phyloP scores from a whole-genome alignment of 2,329 filamentous ascomycete species.

The Monilinia fructigena region DNA sequence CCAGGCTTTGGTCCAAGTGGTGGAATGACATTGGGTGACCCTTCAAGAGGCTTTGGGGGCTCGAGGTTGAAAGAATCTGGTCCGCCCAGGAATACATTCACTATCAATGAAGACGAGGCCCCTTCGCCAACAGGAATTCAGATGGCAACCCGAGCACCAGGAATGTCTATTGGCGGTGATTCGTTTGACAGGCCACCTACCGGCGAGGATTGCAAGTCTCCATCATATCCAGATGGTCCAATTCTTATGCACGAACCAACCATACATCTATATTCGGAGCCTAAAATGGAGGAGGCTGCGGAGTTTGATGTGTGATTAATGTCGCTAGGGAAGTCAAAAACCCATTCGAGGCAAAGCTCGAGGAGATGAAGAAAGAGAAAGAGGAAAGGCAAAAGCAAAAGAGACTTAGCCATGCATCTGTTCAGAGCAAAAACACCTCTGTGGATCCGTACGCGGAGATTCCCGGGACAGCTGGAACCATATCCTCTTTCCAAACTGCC shows the following conservation, averaged over 20 bases:
- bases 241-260: conserved; percentile 78
- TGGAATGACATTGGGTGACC: conserved; percentile 61
- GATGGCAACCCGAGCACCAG: conserved; percentile 53
- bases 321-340: conserved; percentile 80
- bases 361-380: conserved; percentile 38
- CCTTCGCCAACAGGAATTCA: conserved; percentile 57
- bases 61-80: conserved; percentile 39
- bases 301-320: conserved; percentile 79
- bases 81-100: conserved; percentile 34
- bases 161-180: conserved; percentile 56
- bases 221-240: conserved; percentile 78
- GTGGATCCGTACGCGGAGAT: conserved; percentile 17
- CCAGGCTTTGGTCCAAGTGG: conserved; percentile 60
- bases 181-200: conserved; percentile 67
- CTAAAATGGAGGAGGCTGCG: conserved; percentile 72
- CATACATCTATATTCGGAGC: conserved; percentile 77
- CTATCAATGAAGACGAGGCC: conserved; percentile 39
- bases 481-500: conserved; percentile 58
- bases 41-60: conserved; percentile 29
- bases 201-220: conserved; percentile 76
- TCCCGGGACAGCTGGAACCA: conserved; percentile 56
- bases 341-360: conserved; percentile 62
- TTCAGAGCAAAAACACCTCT: conserved; percentile 30
- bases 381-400: conserved; percentile 32
- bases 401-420: conserved; percentile 38